Base-by-base conservation (phyloP, 495 filamentous ascomycete species). In the Aspergillus biplanus region DNA sequence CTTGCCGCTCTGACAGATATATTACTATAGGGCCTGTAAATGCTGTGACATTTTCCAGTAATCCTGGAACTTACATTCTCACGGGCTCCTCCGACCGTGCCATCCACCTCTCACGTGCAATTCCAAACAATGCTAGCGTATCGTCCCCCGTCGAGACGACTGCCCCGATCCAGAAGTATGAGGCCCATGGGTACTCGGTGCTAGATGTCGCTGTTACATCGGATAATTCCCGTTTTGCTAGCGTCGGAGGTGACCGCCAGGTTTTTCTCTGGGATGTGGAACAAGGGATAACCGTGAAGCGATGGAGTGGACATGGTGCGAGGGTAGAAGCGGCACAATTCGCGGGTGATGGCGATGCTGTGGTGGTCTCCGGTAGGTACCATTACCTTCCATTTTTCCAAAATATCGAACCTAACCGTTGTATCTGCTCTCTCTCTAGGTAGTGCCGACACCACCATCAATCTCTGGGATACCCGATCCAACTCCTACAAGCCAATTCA, bases 251-350 rank as follows among this genome's bases (percentile, higher is more conserved):
- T 48, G 95, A 99, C 80, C 87, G 91, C 66, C 83, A 83, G 67
- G 91, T 96, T 5, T 96, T 97, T 70, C 83, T 96, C 16, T 99
- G 95, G 95, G 95, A 99, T 77, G 95, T 97, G 0, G 77, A 86
- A 6, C 89, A 89, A 6, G 92, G 89, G 8, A 77, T 78, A 66
- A 97, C 94, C 0, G 70, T 89, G 15, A 82, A 88, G 33, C 82
- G 94, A 34, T 96, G 93, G 80, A 81, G 80, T 33, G 91, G 89
- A 5, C 92, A 96, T 76, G 80, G 78, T 42, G 83, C 84, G 16
- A 78, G 92, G 32, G 80, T 99, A 37, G 96, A 98, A 73, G 75
- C 82, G 13, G 90, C 93, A 4, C 77, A 80, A 34, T 97, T 96
- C 67, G 92, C 84, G 0, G 93, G 92, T 12, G 82, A 83, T 16